A percentile compares a stretch with the other conserved stretches of the same genome.
Evolutionary conservation across 164 flowering plant species (phyloP).

Genomic region (Liriodendron chinense): DNA sequence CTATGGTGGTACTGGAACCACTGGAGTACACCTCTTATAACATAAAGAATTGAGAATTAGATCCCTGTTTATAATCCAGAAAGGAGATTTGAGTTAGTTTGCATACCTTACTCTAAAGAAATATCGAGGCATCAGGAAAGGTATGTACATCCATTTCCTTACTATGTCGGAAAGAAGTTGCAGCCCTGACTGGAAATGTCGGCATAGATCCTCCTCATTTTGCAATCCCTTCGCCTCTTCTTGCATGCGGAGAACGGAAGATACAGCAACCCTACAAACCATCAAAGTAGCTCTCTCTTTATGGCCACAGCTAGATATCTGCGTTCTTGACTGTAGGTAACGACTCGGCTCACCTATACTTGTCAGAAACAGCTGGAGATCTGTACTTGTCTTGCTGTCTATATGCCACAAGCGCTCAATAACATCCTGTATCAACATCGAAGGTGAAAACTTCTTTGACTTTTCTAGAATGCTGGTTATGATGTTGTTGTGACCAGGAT

Average conservation of each 20-base stretch:
- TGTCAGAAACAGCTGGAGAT: conserved; percentile 41
- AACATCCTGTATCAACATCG: conserved; percentile 44
- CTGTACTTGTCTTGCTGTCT: conserved; percentile 40
- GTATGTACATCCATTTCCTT: conserved; percentile 46
- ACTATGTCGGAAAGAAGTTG: conserved; percentile 34
- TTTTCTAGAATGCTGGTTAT: conserved; percentile 11
- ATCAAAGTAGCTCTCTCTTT: conserved; percentile 35
- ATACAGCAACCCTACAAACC: conserved; percentile 50
- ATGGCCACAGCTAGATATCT: conserved; percentile 16
- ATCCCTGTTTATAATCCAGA: no score
- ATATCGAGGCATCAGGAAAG: conserved; percentile 52
- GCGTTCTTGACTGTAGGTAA: conserved; percentile 31
- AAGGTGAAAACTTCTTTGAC: conserved; percentile 18
- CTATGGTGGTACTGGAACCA: no score
- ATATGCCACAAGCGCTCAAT: conserved; percentile 39
- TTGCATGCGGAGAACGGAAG: conserved; percentile 31
- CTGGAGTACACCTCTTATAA: no score
- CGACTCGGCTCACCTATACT: conserved; percentile 22
- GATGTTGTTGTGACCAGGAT: conserved; percentile 16
- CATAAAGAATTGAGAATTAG: no score
- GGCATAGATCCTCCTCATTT: conserved; percentile 17
- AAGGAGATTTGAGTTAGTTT: not conserved
- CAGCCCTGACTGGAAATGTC: conserved; percentile 23
- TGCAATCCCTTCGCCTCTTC: conserved; percentile 27
- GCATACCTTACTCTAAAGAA: conserved; percentile 70